phyloP scores from a whole-genome alignment of 73 alveolate species.

The Paramecium primaurelia region DNA sequence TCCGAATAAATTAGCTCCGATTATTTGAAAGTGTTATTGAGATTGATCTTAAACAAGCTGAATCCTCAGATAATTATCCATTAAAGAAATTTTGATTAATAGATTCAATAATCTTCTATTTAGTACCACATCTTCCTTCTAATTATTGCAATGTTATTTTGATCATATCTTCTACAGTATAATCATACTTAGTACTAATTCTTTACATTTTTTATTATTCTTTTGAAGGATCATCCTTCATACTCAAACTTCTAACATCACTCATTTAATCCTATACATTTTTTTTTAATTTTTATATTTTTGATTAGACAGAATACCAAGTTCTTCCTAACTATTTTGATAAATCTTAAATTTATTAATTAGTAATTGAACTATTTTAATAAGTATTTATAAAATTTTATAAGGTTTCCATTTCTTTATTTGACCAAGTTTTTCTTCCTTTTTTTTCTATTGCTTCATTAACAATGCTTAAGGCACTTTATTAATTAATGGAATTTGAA shows the following conservation, averaged over 20 bases:
- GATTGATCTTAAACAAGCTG: not conserved
- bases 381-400: not conserved
- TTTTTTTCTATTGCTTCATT: not conserved
- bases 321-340: conserved; percentile 19
- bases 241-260: conserved; percentile 19
- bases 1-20: not conserved
- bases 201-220: not conserved
- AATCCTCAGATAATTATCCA: conserved; percentile 5
- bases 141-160: not conserved
- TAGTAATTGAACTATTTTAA: not conserved
- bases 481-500: not conserved
- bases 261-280: not conserved
- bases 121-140: not conserved
- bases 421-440: conserved; percentile 21
- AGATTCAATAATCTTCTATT: not conserved
- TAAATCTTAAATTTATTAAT: not conserved
- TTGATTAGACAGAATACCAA: conserved; percentile 29
- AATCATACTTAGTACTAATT: conserved; percentile 11
- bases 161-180: conserved; percentile 36
- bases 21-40: not conserved
- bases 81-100: not conserved
- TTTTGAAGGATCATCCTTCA: not conserved
- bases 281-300: not conserved
- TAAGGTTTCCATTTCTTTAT: not conserved
- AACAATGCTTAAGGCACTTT: not conserved